Percentiles rank a stretch among this genome's conserved stretches.
phyloP scores from a whole-genome alignment of 2,329 filamentous ascomycete species.

The Emmonsiellopsis sp. region DNA sequence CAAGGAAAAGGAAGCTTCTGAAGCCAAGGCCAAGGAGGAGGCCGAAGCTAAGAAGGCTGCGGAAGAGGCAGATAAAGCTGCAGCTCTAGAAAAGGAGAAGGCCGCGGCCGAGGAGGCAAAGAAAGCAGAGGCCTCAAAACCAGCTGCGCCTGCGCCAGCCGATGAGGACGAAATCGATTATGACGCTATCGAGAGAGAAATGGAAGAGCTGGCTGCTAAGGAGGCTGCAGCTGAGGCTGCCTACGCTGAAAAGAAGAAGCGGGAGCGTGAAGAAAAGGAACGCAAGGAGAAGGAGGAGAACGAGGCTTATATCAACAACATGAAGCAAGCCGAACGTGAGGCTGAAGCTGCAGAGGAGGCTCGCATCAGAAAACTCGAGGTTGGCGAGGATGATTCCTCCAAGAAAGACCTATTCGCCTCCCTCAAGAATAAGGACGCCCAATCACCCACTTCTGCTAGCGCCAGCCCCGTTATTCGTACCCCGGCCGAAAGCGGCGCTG shows the following conservation, averaged over 20 bases:
- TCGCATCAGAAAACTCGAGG: slow-evolving; percentile 32
- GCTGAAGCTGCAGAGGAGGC: slow-evolving; percentile 40
- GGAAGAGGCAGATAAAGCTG: slow-evolving; percentile 15
- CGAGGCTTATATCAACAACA: slow-evolving; percentile 36
- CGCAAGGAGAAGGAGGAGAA: slow-evolving; percentile 39
- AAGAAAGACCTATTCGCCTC: slow-evolving; percentile 35
- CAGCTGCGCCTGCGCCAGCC: slow-evolving; percentile 12
- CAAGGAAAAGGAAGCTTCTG: slow-evolving; percentile 7
- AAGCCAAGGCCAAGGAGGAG: slow-evolving; percentile 22
- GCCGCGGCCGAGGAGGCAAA: slow-evolving; percentile 36
- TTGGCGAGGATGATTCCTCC: slow-evolving; percentile 24
- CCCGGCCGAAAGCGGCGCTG: slow-evolving; percentile 36
- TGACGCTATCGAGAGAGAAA: slow-evolving; percentile 39
- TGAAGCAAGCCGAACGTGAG: slow-evolving; percentile 41
- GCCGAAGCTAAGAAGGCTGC: slow-evolving; percentile 16
- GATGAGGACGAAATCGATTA: slow-evolving; percentile 37
- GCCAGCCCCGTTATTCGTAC: slow-evolving; percentile 26
- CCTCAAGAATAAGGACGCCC: slow-evolving; percentile 33
- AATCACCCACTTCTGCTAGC: slow-evolving; percentile 19
- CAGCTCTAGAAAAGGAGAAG: slow-evolving; percentile 15
- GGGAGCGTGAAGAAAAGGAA: slow-evolving; percentile 52
- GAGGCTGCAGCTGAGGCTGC: slow-evolving; percentile 38
- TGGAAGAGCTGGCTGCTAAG: slow-evolving; percentile 38
- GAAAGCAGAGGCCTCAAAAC: slow-evolving; percentile 33
- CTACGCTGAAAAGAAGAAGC: slow-evolving; percentile 64